Conservation (phyloP, 2,329 filamentous ascomycete species). For the Arthrinium puccinioides region DNA sequence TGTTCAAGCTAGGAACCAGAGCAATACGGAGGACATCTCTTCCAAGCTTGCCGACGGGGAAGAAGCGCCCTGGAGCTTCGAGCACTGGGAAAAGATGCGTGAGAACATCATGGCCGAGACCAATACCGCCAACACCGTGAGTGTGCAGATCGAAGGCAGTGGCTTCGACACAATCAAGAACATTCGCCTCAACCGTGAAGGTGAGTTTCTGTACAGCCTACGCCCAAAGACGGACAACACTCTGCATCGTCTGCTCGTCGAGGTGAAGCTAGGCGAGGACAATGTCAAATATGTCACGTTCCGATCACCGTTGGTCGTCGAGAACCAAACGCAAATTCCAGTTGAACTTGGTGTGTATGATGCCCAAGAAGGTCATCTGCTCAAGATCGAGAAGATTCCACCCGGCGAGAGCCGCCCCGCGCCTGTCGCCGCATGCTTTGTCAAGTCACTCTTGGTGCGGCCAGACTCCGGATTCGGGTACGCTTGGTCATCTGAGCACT, state of each 20-base stretch:
- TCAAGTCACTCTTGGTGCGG: constrained; percentile 80
- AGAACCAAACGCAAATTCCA: constrained; percentile 95
- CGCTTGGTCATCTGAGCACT: constrained; percentile 80
- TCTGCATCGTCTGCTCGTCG: constrained; percentile 83
- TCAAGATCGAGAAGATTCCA: constrained; percentile 96
- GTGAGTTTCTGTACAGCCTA: constrained; percentile 82
- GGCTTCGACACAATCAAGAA: constrained; percentile 88
- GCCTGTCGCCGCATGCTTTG: constrained; percentile 83
- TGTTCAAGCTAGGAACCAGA: constrained; percentile 68
- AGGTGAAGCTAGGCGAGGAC: constrained; percentile 83
- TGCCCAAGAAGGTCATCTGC: constrained; percentile 74
- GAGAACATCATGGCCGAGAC: constrained; percentile 85
- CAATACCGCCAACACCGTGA: constrained; percentile 65
- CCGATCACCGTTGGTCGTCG: constrained; percentile 81
- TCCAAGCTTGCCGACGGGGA: constrained; percentile 80
- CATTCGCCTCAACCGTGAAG: constrained; percentile 88
- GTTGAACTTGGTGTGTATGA: constrained; percentile 91
- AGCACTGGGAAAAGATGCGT: constrained; percentile 93
- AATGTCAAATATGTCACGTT: constrained; percentile 98
- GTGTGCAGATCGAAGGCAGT: constrained; percentile 81
- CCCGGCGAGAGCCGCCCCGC: constrained; percentile 86
- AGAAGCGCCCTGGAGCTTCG: constrained; percentile 92
- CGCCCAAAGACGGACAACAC: constrained; percentile 81
- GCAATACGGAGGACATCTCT: constrained; percentile 61
- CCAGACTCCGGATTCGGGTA: constrained; percentile 97